Evolutionary conservation across 768 basidiomycete genomes (phyloP).

Genomic region (Pleurotus platypus): DNA sequence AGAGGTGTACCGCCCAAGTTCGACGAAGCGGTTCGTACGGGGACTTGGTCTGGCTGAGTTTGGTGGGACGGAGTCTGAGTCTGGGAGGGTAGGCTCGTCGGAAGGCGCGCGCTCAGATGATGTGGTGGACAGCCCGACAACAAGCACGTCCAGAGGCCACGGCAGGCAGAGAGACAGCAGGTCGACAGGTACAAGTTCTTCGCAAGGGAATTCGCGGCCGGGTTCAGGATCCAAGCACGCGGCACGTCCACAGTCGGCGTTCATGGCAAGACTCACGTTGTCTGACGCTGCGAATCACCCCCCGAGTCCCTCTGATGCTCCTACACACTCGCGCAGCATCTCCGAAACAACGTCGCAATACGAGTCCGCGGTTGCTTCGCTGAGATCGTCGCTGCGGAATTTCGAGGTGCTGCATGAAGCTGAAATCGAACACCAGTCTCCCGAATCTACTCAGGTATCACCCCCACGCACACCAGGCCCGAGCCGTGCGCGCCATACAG

Average conservation of each 20-base stretch:
- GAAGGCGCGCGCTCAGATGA: not conserved
- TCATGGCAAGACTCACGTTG: not conserved
- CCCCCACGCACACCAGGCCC: not conserved
- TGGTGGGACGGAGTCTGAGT: not conserved
- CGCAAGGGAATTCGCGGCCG: not conserved
- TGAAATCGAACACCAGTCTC: not conserved
- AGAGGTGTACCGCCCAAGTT: not conserved
- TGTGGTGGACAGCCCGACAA: not conserved
- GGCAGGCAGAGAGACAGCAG: constrained; percentile 4
- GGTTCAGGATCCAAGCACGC: not conserved
- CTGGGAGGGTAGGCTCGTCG: no score
- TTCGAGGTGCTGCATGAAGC: no score
- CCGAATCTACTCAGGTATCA: not conserved
- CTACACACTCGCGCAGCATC: constrained; percentile 1
- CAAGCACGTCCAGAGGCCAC: not conserved
- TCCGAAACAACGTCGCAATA: constrained; percentile 1
- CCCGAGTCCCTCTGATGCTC: constrained; percentile 1
- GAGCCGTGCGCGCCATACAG: not conserved
- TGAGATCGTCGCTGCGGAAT: not conserved
- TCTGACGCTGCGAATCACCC: not conserved
- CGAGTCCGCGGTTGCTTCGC: not conserved
- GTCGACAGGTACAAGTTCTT: not conserved
- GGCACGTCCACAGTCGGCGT: constrained; percentile 4
- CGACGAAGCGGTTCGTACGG: not conserved
- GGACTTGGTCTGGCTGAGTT: constrained; percentile 2